Conservation (phyloP, 1,284 basidiomycete genomes). For the Microbotryum scabiosae region DNA sequence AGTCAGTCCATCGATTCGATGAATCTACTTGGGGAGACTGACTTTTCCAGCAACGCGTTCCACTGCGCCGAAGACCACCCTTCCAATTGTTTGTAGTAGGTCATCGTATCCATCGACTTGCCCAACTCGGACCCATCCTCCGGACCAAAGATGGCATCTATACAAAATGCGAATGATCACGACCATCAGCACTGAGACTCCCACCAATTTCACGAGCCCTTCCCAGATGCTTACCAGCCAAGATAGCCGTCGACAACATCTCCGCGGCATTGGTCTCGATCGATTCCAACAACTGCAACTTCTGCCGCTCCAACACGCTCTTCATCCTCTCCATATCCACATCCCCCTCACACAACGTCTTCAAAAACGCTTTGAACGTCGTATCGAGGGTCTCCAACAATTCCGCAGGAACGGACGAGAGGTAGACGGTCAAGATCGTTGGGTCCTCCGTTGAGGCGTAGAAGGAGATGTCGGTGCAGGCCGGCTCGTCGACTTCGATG, state of each 20-base stretch:
- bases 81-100: slow-evolving; percentile 55
- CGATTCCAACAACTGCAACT: slow-evolving; percentile 43
- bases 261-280: slow-evolving; percentile 43
- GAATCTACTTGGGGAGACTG: slow-evolving; percentile 29
- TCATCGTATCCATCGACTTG: slow-evolving; percentile 68
- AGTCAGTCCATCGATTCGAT: not conserved
- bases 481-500: slow-evolving; percentile 81
- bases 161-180: slow-evolving; percentile 48
- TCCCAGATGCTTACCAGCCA: slow-evolving; percentile 38
- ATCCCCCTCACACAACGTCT: slow-evolving; percentile 62
- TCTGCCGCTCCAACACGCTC: slow-evolving; percentile 78
- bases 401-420: slow-evolving; percentile 76
- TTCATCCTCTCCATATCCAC: slow-evolving; percentile 88
- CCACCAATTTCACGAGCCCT: slow-evolving; percentile 43
- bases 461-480: slow-evolving; percentile 77
- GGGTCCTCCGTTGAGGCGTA: slow-evolving; percentile 63
- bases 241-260: slow-evolving; percentile 39
- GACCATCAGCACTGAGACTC: slow-evolving; percentile 64
- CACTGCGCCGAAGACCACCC: slow-evolving; percentile 69
- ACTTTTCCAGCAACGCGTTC: slow-evolving; percentile 72
- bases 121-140: slow-evolving; percentile 72
- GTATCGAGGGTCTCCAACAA: slow-evolving; percentile 63
- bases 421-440: slow-evolving; percentile 65
- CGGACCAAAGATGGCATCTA: slow-evolving; percentile 80
- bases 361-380: slow-evolving; percentile 62